Conservation (phyloP, 2,329 filamentous ascomycete genomes). For the Hirsutella minnesotensis region DNA sequence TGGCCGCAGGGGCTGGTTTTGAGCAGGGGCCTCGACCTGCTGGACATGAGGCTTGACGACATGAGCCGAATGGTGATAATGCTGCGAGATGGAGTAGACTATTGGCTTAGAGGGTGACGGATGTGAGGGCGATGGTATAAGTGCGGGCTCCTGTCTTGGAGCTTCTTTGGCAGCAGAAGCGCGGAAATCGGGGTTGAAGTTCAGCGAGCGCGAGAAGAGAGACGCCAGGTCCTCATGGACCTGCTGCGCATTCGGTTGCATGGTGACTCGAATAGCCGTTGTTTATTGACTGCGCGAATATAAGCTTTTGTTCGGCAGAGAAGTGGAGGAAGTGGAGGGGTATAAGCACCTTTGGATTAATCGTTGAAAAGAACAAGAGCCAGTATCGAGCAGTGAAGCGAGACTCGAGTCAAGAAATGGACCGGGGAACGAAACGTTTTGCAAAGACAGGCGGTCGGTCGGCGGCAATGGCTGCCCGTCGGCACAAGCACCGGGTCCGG, state of each 20-base stretch:
- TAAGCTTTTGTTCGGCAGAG: background rate
- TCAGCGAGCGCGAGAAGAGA: constrained; percentile 68
- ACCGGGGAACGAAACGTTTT: too few species aligned
- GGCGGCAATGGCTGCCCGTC: too few species aligned
- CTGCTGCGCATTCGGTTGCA: constrained; percentile 31
- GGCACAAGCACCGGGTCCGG: too few species aligned
- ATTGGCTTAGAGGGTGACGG: constrained; percentile 30
- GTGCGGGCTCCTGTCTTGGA: constrained; percentile 15
- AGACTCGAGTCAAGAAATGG: too few species aligned
- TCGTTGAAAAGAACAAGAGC: too few species aligned
- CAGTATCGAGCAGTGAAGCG: too few species aligned
- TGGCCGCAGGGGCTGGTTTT: constrained; percentile 21
- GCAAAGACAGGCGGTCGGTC: too few species aligned
- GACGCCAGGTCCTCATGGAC: constrained; percentile 72
- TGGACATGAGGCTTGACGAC: constrained; percentile 21
- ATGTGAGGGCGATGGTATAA: constrained; percentile 10
- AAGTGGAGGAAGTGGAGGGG: background rate
- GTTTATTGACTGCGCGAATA: background rate
- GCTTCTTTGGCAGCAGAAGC: constrained; percentile 11
- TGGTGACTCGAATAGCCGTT: background rate
- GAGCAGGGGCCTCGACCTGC: constrained; percentile 12
- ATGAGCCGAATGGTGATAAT: constrained; percentile 76
- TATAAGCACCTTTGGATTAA: background rate
- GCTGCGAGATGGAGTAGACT: constrained; percentile 64
- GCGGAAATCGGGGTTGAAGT: constrained; percentile 36